These are phyloP conservation scores for Ophiostoma triangulosporum DNA, from an alignment of 2,329 filamentous ascomycete genomes.

Conservation along the genomic window DNA sequence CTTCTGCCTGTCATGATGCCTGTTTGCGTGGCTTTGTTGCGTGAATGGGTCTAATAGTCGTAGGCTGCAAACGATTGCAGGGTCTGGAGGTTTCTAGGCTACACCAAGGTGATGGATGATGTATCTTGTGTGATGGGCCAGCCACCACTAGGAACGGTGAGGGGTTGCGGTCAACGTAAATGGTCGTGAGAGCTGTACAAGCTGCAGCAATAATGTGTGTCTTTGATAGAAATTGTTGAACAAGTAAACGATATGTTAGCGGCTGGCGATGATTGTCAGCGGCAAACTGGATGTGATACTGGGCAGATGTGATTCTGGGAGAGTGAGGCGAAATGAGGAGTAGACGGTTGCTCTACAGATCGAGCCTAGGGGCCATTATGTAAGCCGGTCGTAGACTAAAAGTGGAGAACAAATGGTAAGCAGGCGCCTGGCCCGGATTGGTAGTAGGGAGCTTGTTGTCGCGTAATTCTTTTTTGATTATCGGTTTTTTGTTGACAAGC, in stretches of 20 bases:
- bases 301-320: background rate
- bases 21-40: background rate
- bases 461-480: slow-evolving; percentile 5
- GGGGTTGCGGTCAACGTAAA: background rate
- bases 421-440: background rate
- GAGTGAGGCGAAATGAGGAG: background rate
- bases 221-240: background rate
- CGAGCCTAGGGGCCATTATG: too few species aligned
- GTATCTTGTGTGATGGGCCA: slow-evolving; percentile 3
- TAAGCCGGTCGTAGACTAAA: background rate
- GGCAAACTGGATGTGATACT: background rate
- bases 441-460: slow-evolving; percentile 8
- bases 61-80: too few species aligned
- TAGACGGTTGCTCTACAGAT: too few species aligned
- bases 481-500: slow-evolving; percentile 7
- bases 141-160: slow-evolving; percentile 5
- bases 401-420: slow-evolving; percentile 1
- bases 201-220: background rate
- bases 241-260: background rate
- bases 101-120: background rate
- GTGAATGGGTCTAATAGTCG: too few species aligned
- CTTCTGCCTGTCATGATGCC: slow-evolving; percentile 21
- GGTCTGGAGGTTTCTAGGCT: background rate
- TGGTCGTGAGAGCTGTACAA: background rate
- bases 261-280: background rate